A percentile compares a stretch with the other conserved stretches of the same genome.
Evolutionary conservation across 495 filamentous ascomycete genomes (phyloP).

Genomic region (Xylaria venustula): DNA sequence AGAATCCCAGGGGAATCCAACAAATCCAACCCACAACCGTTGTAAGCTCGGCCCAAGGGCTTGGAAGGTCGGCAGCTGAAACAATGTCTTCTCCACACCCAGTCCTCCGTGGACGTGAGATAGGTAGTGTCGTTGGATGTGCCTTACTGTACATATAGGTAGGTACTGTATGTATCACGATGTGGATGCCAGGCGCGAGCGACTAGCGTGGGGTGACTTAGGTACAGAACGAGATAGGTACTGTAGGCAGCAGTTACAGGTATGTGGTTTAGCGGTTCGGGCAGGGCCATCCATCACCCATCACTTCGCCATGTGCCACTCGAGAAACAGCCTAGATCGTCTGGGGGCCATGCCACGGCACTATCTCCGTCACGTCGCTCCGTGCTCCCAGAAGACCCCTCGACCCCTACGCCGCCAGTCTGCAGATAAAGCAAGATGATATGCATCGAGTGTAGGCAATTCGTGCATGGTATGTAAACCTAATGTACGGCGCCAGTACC

Average conservation of each 20-base stretch:
- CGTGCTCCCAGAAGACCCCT: not conserved
- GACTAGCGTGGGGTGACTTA: not conserved
- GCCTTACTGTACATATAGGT: no score
- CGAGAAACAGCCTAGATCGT: not conserved
- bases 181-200: not conserved
- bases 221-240: no score
- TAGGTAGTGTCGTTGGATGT: no score
- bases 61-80: slow-evolving; percentile 5
- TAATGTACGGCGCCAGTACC: not conserved
- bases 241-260: no score
- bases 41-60: not conserved
- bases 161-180: not conserved
- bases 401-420: no score
- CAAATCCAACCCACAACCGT: not conserved
- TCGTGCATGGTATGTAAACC: no score
- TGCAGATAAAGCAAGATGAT: not conserved
- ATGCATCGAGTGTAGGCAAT: not conserved
- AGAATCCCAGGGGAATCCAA: no score
- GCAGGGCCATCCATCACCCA: no score
- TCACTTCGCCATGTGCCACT: not conserved
- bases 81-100: slow-evolving; percentile 6
- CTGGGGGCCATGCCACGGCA: no score
- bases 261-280: no score
- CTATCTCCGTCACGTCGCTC: not conserved
- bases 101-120: slow-evolving; percentile 2